phyloP scores from a whole-genome alignment of 2,329 filamentous ascomycete species.

The Zarea fungicola region DNA sequence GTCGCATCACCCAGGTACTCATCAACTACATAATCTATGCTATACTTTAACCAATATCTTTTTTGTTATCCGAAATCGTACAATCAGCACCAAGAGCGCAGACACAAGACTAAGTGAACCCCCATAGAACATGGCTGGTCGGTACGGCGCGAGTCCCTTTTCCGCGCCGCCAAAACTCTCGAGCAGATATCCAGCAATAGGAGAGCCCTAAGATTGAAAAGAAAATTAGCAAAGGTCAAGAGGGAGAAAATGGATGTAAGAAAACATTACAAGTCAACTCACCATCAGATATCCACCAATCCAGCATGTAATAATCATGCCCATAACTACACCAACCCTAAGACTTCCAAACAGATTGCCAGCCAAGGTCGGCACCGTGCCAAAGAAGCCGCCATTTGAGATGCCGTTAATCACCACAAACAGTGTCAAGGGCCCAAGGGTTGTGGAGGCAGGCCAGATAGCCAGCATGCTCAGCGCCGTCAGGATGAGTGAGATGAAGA shows the following conservation, averaged over 20 bases:
- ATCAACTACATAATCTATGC: too few species aligned
- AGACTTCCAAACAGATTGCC: slow-evolving; percentile 53
- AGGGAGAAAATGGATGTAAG: not conserved
- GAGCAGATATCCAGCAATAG: slow-evolving; percentile 56
- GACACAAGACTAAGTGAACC: slow-evolving; percentile 47
- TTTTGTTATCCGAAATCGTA: slow-evolving; percentile 38
- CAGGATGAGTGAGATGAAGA: slow-evolving; percentile 45
- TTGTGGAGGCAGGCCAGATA: slow-evolving; percentile 55
- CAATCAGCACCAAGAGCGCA: slow-evolving; percentile 35
- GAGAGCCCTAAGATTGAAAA: slow-evolving; percentile 45
- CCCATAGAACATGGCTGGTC: slow-evolving; percentile 58
- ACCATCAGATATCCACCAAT: slow-evolving; percentile 56
- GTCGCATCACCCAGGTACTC: too few species aligned
- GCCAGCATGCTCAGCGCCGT: slow-evolving; percentile 54
- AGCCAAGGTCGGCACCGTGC: slow-evolving; percentile 58
- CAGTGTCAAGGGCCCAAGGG: slow-evolving; percentile 46
- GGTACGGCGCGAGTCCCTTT: slow-evolving; percentile 45
- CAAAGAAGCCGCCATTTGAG: slow-evolving; percentile 59
- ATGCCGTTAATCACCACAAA: slow-evolving; percentile 58
- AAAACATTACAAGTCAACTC: too few species aligned
- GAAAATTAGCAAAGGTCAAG: not conserved
- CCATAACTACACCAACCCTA: slow-evolving; percentile 51
- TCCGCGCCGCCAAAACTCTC: slow-evolving; percentile 48
- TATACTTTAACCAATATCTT: slow-evolving; percentile 27
- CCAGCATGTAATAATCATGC: slow-evolving; percentile 59